These are phyloP conservation scores for Trichoderma citrinoviride DNA, from an alignment of 2,329 filamentous ascomycete species.

Conservation along the genomic window DNA sequence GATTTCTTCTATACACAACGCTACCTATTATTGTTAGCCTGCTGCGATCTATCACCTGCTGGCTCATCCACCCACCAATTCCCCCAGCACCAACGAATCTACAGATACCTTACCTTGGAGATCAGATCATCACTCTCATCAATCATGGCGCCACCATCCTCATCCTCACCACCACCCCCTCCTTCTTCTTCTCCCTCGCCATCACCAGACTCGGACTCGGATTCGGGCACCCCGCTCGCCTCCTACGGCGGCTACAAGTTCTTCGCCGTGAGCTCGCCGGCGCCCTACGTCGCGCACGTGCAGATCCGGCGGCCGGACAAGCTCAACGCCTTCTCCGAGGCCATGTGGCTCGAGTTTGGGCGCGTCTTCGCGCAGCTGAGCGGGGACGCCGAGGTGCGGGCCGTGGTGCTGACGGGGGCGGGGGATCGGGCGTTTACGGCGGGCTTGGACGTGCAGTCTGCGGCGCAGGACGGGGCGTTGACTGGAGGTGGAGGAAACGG, in stretches of 20 bases:
- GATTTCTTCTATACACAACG: no score
- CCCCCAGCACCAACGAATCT: background rate
- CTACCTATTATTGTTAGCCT: no score
- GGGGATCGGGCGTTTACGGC: conserved; percentile 83
- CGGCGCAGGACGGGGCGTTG: conserved; percentile 52
- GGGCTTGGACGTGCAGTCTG: conserved; percentile 78
- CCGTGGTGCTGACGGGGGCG: conserved; percentile 74
- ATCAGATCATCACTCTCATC: no score
- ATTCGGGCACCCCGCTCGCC: conserved; percentile 27
- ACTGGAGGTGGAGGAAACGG: no score
- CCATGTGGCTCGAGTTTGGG: conserved; percentile 83
- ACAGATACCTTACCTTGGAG: background rate
- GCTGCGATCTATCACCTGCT: no score
- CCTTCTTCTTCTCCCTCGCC: no score
- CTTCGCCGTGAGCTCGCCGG: conserved; percentile 72
- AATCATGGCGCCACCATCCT: background rate
- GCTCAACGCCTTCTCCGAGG: conserved; percentile 81
- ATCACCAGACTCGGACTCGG: no score
- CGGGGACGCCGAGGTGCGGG: conserved; percentile 67
- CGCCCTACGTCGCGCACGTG: conserved; percentile 77
- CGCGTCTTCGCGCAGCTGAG: conserved; percentile 71
- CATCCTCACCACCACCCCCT: conserved; percentile 13
- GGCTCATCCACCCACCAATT: background rate
- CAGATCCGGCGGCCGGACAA: conserved; percentile 86
- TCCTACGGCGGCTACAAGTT: conserved; percentile 55